These are phyloP conservation scores for Mortierella hygrophila DNA, from an alignment of 192 early-diverging fungal genomes.

Conservation along the genomic window DNA sequence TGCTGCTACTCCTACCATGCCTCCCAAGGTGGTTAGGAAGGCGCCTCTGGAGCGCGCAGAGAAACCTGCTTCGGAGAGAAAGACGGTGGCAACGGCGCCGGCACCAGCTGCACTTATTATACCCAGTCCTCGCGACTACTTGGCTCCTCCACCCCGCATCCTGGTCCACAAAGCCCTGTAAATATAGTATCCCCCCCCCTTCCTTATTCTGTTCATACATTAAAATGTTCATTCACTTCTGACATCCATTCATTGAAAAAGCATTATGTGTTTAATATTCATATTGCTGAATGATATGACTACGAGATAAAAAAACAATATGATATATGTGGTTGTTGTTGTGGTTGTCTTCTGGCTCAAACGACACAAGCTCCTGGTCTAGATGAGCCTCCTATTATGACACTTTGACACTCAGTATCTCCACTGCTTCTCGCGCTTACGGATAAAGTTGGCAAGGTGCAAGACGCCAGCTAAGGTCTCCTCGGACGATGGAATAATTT, in stretches of 20 bases:
- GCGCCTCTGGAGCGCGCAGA: background rate
- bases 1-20: background rate
- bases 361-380: background rate
- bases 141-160: constrained; percentile 49
- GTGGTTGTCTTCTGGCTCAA: no score
- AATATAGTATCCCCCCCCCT: constrained; percentile 1
- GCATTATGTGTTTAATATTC: background rate
- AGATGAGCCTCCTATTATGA: background rate
- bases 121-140: constrained; percentile 31
- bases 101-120: constrained; percentile 3
- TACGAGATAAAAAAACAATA: no score
- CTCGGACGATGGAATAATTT: constrained; percentile 66
- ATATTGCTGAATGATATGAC: no score
- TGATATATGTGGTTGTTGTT: no score
- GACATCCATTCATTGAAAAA: background rate
- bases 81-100: background rate
- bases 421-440: constrained; percentile 59
- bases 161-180: constrained; percentile 43
- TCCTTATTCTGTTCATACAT: background rate
- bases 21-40: background rate
- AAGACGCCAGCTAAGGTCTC: constrained; percentile 56
- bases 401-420: constrained; percentile 11
- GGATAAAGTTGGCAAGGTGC: constrained; percentile 56
- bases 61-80: background rate
- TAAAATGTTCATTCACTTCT: background rate